These are phyloP conservation scores for Globisporangium cystogenes DNA, from an alignment of 352 stramenopile genomes.

Conservation along the genomic window DNA sequence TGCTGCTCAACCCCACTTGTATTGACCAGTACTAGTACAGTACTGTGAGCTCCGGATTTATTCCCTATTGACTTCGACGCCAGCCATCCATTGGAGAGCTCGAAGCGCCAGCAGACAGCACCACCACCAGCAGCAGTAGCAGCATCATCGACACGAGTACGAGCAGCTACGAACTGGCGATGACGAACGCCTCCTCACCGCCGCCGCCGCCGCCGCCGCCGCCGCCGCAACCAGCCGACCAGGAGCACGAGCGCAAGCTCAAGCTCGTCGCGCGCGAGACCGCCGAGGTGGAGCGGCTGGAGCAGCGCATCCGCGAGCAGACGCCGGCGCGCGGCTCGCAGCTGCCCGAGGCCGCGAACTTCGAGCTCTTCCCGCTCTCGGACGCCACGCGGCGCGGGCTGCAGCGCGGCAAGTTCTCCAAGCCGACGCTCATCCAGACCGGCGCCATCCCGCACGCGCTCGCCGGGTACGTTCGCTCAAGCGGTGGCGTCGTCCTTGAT, in stretches of 20 bases:
- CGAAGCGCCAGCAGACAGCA: no score
- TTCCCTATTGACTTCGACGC: no score
- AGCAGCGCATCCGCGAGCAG: slow-evolving; percentile 56
- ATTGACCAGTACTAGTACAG: no score
- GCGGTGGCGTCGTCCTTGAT: no score
- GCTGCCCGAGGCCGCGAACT: slow-evolving; percentile 63
- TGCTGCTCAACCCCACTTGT: no score
- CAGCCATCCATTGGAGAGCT: no score
- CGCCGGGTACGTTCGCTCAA: slow-evolving; percentile 45
- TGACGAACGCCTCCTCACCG: not conserved
- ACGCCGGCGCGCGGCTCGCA: slow-evolving; percentile 78
- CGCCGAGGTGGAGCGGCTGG: slow-evolving; percentile 61
- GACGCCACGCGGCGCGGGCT: slow-evolving; percentile 67
- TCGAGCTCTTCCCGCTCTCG: slow-evolving; percentile 84
- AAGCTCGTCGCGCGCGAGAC: slow-evolving; percentile 75
- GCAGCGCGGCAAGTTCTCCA: slow-evolving; percentile 72
- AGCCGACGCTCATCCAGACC: slow-evolving; percentile 89
- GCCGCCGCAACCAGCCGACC: slow-evolving; percentile 1
- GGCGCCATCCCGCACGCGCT: slow-evolving; percentile 85
- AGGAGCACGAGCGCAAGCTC: slow-evolving; percentile 30
- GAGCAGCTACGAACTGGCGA: not conserved
- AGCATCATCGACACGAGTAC: no score
- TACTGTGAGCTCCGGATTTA: no score
- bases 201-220: not conserved
- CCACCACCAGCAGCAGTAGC: not conserved